phyloP scores from a whole-genome alignment of 495 filamentous ascomycete genomes.

The Xylaria grammica region DNA sequence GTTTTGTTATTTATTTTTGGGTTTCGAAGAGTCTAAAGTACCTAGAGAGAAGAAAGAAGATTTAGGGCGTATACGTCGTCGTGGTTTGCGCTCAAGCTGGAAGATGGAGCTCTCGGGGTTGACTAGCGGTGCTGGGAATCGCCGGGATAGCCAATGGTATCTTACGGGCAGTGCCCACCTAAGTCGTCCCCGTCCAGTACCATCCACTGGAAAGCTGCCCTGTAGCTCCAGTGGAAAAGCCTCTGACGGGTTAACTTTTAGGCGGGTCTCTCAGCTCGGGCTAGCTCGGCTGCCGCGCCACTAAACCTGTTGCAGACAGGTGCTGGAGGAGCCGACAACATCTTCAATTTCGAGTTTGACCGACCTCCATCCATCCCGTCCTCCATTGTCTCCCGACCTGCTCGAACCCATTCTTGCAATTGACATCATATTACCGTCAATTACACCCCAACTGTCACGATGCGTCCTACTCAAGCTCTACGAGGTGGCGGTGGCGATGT shows the following conservation, averaged over 20 bases:
- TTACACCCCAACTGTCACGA: conserved; percentile 52
- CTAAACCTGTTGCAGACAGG: conserved; percentile 15
- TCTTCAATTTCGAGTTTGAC: conserved; percentile 36
- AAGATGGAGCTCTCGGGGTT: conserved; percentile 25
- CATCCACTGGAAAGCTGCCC: no score
- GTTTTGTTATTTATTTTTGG: background rate
- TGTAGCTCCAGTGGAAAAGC: no score
- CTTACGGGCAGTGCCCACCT: conserved; percentile 3
- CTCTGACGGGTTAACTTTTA: conserved; percentile 9
- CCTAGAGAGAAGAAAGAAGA: background rate
- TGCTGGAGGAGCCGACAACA: conserved; percentile 13
- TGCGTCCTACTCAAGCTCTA: conserved; percentile 62
- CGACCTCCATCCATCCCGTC: conserved; percentile 29
- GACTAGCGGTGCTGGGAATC: no score
- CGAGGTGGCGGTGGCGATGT: conserved; percentile 60
- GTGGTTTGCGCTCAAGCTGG: conserved; percentile 1
- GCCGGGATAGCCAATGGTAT: background rate
- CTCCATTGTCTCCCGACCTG: conserved; percentile 30
- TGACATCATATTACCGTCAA: conserved; percentile 36
- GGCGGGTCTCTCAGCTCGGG: background rate
- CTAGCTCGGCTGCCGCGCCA: background rate
- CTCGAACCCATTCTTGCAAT: conserved; percentile 28
- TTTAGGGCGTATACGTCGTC: background rate
- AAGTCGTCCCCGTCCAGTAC: no score
- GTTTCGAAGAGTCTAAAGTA: background rate